Percentiles rank a stretch among this genome's conserved stretches.
phyloP scores from a whole-genome alignment of 23 red algal genomes.

The Cyanidioschyzon merolae region DNA sequence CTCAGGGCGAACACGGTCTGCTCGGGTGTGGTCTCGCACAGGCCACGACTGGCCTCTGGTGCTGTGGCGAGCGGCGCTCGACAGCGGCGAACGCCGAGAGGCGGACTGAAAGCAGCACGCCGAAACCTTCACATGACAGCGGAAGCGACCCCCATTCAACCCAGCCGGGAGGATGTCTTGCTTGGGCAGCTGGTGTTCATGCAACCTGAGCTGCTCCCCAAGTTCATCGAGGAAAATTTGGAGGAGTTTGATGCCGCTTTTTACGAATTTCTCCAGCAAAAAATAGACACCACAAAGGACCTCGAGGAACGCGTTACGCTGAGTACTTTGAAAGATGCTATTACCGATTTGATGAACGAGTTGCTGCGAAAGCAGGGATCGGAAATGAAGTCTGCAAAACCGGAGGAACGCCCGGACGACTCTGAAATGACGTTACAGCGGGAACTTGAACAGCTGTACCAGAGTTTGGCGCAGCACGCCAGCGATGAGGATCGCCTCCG shows the following conservation, averaged over 20 bases:
- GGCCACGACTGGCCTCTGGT: not conserved
- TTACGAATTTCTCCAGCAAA: constrained; percentile 69
- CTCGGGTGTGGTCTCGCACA: not conserved
- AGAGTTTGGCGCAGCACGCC: not conserved
- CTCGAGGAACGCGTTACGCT: constrained; percentile 80
- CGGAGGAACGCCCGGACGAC: not conserved
- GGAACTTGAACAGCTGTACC: not conserved
- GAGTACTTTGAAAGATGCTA: constrained; percentile 42
- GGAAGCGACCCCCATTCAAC: not conserved
- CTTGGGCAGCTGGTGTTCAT: constrained; percentile 70
- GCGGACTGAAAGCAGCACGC: not conserved
- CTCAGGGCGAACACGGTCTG: not conserved
- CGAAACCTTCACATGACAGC: not conserved
- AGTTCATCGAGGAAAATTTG: constrained; percentile 47
- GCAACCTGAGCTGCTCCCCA: constrained; percentile 58
- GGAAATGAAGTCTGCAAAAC: not conserved
- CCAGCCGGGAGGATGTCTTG: constrained; percentile 35
- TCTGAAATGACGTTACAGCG: constrained; percentile 19
- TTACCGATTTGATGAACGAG: constrained; percentile 71
- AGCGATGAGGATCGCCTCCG: not conserved
- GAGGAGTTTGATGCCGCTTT: constrained; percentile 73
- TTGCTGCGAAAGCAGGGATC: constrained; percentile 19
- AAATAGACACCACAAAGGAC: constrained; percentile 56
- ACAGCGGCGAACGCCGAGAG: not conserved
- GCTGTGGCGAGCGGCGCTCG: not conserved